Conservation (phyloP, 2,329 filamentous ascomycete genomes). For the Chaetomium sp. region DNA sequence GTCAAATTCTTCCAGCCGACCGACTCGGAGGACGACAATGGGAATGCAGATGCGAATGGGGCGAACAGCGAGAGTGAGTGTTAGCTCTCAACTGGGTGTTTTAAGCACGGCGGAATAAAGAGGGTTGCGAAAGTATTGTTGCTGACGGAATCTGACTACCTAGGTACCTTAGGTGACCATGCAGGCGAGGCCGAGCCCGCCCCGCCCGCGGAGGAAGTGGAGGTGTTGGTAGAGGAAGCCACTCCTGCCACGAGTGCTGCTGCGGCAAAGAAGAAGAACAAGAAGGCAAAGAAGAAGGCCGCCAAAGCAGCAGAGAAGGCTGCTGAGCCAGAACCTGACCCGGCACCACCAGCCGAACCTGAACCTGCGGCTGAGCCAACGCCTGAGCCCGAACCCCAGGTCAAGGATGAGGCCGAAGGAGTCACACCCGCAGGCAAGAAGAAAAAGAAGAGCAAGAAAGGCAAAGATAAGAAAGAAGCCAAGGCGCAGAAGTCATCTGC, state of each 20-base stretch:
- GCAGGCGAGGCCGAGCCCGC: conserved; percentile 2
- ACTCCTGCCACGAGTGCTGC: conserved; percentile 18
- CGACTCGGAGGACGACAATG: conserved; percentile 47
- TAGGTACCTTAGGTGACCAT: background rate
- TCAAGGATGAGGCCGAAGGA: conserved; percentile 30
- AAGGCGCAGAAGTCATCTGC: conserved; percentile 21
- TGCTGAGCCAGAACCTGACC: conserved; percentile 18
- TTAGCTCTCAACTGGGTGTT: conserved; percentile 5
- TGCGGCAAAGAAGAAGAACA: conserved; percentile 31
- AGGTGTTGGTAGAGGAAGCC: conserved; percentile 18
- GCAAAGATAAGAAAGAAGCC: conserved; percentile 27
- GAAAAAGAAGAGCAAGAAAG: conserved; percentile 31
- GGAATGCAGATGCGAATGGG: conserved; percentile 27
- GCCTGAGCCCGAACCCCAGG: conserved; percentile 25
- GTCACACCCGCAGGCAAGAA: conserved; percentile 26
- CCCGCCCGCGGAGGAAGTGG: conserved; percentile 25
- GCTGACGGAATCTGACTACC: conserved; percentile 6
- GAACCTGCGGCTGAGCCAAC: conserved; percentile 23
- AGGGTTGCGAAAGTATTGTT: background rate
- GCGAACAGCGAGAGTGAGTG: conserved; percentile 29
- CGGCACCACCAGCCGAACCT: conserved; percentile 15
- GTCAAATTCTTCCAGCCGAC: conserved; percentile 46
- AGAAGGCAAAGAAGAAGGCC: conserved; percentile 29
- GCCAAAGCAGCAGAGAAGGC: conserved; percentile 27
- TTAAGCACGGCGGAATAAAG: background rate